Conservation (phyloP, 1,284 basidiomycete genomes). For the Neotropicomus parvogracilis region DNA sequence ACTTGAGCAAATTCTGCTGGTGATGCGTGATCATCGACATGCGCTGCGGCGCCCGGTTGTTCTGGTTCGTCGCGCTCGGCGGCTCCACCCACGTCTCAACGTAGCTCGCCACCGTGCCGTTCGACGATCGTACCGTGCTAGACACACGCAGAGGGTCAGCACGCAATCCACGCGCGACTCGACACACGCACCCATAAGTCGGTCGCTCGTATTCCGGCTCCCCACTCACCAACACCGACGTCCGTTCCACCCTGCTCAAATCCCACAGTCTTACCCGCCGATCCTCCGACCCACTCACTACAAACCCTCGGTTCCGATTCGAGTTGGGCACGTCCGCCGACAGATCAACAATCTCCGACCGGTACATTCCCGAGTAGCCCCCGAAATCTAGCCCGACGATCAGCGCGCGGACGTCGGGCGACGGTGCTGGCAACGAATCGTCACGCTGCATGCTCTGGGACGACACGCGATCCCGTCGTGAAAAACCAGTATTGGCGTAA, state of each 20-base stretch:
- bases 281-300: constrained; percentile 82
- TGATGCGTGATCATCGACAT: constrained; percentile 75
- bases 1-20: constrained; percentile 72
- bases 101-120: constrained; percentile 46
- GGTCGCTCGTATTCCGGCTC: constrained; percentile 69
- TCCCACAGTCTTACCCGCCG: constrained; percentile 82
- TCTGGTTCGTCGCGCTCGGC: constrained; percentile 43
- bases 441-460: constrained; percentile 32
- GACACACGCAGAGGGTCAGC: not conserved
- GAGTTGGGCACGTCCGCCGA: constrained; percentile 39
- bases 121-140: constrained; percentile 34
- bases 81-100: constrained; percentile 64
- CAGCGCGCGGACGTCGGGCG: constrained; percentile 61
- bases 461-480: constrained; percentile 21
- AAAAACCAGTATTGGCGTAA: constrained; percentile 24
- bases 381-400: constrained; percentile 71
- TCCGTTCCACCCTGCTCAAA: constrained; percentile 64
- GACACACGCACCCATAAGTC: constrained; percentile 54
- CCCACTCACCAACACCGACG: constrained; percentile 67
- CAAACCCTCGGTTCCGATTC: constrained; percentile 56
- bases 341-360: constrained; percentile 53
- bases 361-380: constrained; percentile 53
- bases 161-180: not conserved
- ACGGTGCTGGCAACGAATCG: constrained; percentile 42
- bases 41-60: constrained; percentile 66